Conservation (phyloP, 208 protist species). For the Trypanosoma melophagium region DNA sequence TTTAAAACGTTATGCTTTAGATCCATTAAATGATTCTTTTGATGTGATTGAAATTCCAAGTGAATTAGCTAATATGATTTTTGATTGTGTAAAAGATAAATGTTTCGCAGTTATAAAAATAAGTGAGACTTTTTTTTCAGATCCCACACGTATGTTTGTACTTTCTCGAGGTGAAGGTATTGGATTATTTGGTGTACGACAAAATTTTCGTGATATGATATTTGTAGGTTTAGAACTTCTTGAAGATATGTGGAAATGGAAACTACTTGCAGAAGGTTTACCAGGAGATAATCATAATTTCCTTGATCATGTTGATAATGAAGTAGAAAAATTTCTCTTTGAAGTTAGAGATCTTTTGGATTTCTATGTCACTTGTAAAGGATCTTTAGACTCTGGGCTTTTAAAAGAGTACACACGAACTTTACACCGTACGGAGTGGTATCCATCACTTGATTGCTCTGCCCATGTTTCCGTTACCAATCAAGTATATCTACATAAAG, state of each 20-base stretch:
- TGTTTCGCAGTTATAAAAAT: slow-evolving; percentile 50
- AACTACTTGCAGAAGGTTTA: slow-evolving; percentile 42
- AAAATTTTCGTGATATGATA: slow-evolving; percentile 74
- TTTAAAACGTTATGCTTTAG: slow-evolving; percentile 54
- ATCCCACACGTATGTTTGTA: slow-evolving; percentile 71
- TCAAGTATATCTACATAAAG: slow-evolving; percentile 78
- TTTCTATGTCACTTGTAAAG: slow-evolving; percentile 59
- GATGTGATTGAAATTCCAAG: slow-evolving; percentile 70
- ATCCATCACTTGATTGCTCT: slow-evolving; percentile 72
- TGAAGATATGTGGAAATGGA: slow-evolving; percentile 84
- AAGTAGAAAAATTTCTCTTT: slow-evolving; percentile 58
- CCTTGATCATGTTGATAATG: slow-evolving; percentile 69
- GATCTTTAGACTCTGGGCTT: slow-evolving; percentile 38
- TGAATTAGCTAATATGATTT: slow-evolving; percentile 45
- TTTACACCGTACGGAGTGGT: slow-evolving; percentile 66
- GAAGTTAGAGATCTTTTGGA: slow-evolving; percentile 64
- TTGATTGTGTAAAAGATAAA: slow-evolving; percentile 56
- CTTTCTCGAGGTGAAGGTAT: slow-evolving; percentile 65
- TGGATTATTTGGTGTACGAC: slow-evolving; percentile 42
- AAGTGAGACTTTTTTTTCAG: slow-evolving; percentile 41
- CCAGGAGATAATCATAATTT: slow-evolving; percentile 66
- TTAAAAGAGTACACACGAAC: slow-evolving; percentile 46
- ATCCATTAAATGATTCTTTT: slow-evolving; percentile 77
- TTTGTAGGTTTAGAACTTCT: slow-evolving; percentile 79
- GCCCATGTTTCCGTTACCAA: slow-evolving; percentile 79